Conservation (phyloP, 768 basidiomycete genomes). For the Kwoniella dejecticola region DNA sequence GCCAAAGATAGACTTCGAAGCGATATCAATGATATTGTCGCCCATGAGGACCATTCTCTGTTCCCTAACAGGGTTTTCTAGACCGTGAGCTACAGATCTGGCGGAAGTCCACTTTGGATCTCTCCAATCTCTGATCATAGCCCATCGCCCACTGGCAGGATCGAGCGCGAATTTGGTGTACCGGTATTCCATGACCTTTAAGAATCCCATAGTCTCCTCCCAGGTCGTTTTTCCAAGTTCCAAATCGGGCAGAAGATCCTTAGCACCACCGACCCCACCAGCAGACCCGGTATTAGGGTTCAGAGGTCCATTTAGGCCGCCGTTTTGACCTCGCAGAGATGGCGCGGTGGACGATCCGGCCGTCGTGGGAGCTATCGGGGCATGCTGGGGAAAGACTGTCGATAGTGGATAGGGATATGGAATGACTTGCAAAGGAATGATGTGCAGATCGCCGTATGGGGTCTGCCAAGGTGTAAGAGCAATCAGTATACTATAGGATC, state of each 20-base stretch:
- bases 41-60: conserved; percentile 80
- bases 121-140: conserved; percentile 83
- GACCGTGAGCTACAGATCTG: conserved; percentile 67
- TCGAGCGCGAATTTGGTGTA: conserved; percentile 90
- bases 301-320: conserved; percentile 29
- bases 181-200: conserved; percentile 83
- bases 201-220: conserved; percentile 57
- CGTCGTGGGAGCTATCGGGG: conserved; percentile 16
- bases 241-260: conserved; percentile 53
- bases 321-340: conserved; percentile 24
- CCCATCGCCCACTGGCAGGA: conserved; percentile 76
- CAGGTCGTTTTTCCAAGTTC: conserved; percentile 54
- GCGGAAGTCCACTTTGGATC: conserved; percentile 72
- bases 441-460: conserved; percentile 74
- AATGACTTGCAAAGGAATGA: conserved; percentile 71
- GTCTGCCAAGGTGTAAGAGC: conserved; percentile 62
- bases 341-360: conserved; percentile 27
- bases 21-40: conserved; percentile 82
- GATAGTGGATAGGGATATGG: conserved; percentile 75
- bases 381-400: conserved; percentile 69
- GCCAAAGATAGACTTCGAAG: conserved; percentile 74
- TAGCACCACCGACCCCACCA: conserved; percentile 51
- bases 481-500: background rate
- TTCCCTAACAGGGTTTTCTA: conserved; percentile 61
- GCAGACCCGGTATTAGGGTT: background rate